Evolutionary conservation across 2,329 filamentous ascomycete species (phyloP).

Genomic region (Calonectria fujianensis): DNA sequence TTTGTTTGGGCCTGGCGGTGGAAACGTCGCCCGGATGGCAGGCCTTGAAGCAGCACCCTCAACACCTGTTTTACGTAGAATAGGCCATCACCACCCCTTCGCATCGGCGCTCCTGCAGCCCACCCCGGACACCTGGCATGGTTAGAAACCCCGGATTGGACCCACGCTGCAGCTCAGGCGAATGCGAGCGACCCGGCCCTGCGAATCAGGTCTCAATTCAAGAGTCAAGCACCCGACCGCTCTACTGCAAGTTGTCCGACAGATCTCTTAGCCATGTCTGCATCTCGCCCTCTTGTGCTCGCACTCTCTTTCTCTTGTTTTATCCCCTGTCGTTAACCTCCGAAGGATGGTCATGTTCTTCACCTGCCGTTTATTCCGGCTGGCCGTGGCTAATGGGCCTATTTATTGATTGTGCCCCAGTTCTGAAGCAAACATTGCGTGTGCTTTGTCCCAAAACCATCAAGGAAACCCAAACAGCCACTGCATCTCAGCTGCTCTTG

Average conservation of each 20-base stretch:
- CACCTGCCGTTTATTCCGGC: conserved; percentile 29
- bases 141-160: conserved; percentile 26
- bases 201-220: conserved; percentile 22
- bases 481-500: background rate
- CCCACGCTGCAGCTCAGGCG: conserved; percentile 34
- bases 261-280: conserved; percentile 7
- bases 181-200: conserved; percentile 31
- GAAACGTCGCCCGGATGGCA: background rate
- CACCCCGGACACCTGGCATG: conserved; percentile 22
- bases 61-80: background rate
- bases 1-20: background rate
- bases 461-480: background rate
- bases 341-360: conserved; percentile 15
- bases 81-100: conserved; percentile 3
- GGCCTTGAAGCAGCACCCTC: background rate
- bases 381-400: conserved; percentile 10
- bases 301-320: conserved; percentile 11
- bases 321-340: background rate
- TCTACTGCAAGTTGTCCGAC: conserved; percentile 17
- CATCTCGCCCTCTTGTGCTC: background rate
- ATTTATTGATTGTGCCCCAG: conserved; percentile 30
- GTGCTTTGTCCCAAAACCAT: conserved; percentile 2
- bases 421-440: background rate
- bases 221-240: conserved; percentile 23
- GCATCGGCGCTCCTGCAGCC: conserved; percentile 16